A percentile compares a stretch with the other conserved stretches of the same genome.
Conservation (phyloP, 2,329 filamentous ascomycete species). For the Xylaria sp. region DNA sequence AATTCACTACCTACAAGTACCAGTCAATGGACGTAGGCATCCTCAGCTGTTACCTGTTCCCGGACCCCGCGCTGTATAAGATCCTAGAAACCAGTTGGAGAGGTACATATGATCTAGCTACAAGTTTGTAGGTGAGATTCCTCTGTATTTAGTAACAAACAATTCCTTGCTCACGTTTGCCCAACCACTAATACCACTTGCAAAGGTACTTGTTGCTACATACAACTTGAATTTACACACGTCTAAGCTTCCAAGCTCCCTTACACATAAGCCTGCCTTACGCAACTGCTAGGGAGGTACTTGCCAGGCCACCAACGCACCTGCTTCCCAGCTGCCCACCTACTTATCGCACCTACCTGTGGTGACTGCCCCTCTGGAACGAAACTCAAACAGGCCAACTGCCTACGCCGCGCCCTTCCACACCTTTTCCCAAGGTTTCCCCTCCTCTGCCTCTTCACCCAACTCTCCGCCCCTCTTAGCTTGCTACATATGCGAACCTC, state of each 20-base stretch:
- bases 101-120: not conserved
- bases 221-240: not conserved
- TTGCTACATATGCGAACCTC: not conserved
- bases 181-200: not conserved
- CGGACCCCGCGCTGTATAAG: not conserved
- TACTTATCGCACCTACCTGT: conserved; percentile 12
- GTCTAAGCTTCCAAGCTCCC: conserved; percentile 9
- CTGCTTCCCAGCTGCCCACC: conserved; percentile 3
- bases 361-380: conserved; percentile 9
- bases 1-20: not conserved
- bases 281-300: not conserved
- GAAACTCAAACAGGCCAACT: conserved; percentile 9
- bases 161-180: not conserved
- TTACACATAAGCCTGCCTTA: not conserved
- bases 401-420: not conserved
- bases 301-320: not conserved
- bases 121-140: not conserved
- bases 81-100: not conserved
- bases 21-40: not conserved
- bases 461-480: not conserved
- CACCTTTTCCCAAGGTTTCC: conserved; percentile 10
- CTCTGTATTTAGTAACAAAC: not conserved
- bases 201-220: not conserved
- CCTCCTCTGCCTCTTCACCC: conserved; percentile 12
- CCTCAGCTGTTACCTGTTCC: not conserved